Evolutionary conservation across 2,329 filamentous ascomycete genomes (phyloP).

Genomic region (Nigrospora osmanthi): DNA sequence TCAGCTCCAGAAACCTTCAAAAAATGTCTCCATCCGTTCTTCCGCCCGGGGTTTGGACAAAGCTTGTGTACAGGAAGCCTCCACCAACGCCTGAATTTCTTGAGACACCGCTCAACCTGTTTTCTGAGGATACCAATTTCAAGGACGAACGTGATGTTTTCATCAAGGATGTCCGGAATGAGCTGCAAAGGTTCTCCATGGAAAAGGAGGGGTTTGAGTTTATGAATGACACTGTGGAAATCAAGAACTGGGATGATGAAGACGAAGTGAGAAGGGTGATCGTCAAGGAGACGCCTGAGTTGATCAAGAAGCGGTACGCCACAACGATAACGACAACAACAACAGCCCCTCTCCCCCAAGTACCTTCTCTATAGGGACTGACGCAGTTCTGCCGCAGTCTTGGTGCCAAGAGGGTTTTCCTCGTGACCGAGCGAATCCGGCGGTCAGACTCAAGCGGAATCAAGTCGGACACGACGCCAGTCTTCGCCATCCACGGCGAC

Average conservation of each 20-base stretch:
- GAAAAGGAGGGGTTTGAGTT: background rate
- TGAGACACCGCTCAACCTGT: background rate
- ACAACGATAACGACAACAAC: background rate
- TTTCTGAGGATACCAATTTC: background rate
- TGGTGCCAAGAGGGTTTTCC: background rate
- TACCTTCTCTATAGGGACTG: background rate
- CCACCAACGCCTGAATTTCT: background rate
- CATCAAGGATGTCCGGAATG: background rate
- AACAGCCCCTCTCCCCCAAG: too few species aligned
- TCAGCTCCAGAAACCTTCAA: background rate
- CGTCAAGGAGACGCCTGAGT: background rate
- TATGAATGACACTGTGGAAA: background rate
- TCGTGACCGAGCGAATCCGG: background rate
- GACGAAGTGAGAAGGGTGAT: background rate
- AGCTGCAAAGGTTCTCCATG: background rate
- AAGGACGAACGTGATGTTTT: background rate
- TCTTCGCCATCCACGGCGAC: background rate
- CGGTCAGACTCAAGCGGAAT: background rate
- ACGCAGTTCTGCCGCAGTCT: background rate
- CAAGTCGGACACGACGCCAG: background rate
- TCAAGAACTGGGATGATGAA: background rate
- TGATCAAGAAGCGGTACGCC: background rate
- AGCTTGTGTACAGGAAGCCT: background rate
- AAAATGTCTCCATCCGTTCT: background rate
- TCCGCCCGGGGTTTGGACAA: background rate